Evolutionary conservation across 2,329 filamentous ascomycete species (phyloP), one percentile per base, ranked within the genome.

Genomic region (Dactylellina cionopaga): DNA sequence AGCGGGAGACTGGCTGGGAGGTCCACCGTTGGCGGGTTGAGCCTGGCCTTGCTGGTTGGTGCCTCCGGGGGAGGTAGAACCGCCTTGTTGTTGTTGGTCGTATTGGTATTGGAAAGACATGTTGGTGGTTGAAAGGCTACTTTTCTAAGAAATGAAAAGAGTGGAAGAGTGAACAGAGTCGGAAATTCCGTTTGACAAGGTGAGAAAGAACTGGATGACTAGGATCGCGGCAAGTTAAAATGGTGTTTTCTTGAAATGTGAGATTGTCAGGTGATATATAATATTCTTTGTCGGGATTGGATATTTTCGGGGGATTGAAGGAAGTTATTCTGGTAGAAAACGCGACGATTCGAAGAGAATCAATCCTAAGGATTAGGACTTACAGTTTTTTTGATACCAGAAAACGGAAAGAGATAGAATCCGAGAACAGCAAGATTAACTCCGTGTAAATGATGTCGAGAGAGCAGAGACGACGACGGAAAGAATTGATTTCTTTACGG

Each of bases 61-160:
- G 27, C 73, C 71, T 44, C 75, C 76, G 44, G 76, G 76, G 39
- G 76, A 77, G 68, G 76, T 75, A 55, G 76, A 76, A 52, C 76
- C 76, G 43, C 73, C 75, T 44, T 76, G 75, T 55, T 71, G 75
- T 41, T 74, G 72, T 17, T 46, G 29, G 39, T 75, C 76, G 22
- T 75, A 60, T 54, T 29, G 22, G 17, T 62, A 75, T 72, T 73
- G 76, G 74, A 77, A 77, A 76, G 76, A 76, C 76, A 77, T 77
- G 62, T 52, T 58, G 59, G 25, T 56, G 24, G 51, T 35, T 55
- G 27, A 72, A 63, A 59, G 37, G 39, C 39, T 72, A 59, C 52
- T 62, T 65, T 66, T 62, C 68, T 60, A 64, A 17, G 72, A 66
- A 66, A 58, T 52, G 59, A 62, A 59, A 69, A 59, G 62, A 64